phyloP scores from a whole-genome alignment of 805 yeast species.

The Candida qinlingensis region DNA sequence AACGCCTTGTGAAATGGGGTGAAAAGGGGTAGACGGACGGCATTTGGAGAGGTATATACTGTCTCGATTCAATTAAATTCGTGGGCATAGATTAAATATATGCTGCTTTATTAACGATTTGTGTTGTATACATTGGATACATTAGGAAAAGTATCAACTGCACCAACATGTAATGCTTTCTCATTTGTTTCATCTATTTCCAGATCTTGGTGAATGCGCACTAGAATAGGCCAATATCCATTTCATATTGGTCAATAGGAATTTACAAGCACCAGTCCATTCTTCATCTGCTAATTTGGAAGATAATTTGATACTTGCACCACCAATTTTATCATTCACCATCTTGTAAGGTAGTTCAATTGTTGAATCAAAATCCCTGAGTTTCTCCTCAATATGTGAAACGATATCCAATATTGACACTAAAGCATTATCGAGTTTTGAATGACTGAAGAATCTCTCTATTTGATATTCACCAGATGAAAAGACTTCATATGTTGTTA shows the following conservation, averaged over 20 bases:
- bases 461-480: slow-evolving; percentile 70
- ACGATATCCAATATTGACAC: slow-evolving; percentile 67
- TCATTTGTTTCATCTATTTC: background rate
- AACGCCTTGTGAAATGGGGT: no score
- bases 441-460: slow-evolving; percentile 67
- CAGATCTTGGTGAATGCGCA: slow-evolving; percentile 20
- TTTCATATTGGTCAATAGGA: slow-evolving; percentile 67
- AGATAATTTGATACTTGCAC: slow-evolving; percentile 65
- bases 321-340: slow-evolving; percentile 68
- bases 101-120: no score
- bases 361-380: slow-evolving; percentile 41
- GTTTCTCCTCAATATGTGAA: slow-evolving; percentile 25
- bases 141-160: no score
- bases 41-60: no score
- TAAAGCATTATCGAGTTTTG: slow-evolving; percentile 76
- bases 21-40: no score
- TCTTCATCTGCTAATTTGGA: slow-evolving; percentile 59
- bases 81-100: no score
- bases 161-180: no score
- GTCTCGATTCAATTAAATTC: no score
- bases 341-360: slow-evolving; percentile 73
- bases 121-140: no score
- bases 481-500: slow-evolving; percentile 38
- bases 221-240: slow-evolving; percentile 80
- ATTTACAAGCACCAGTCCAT: slow-evolving; percentile 90